phyloP scores from a whole-genome alignment of 2,329 filamentous ascomycete species.

The Calonectria henricotiae region DNA sequence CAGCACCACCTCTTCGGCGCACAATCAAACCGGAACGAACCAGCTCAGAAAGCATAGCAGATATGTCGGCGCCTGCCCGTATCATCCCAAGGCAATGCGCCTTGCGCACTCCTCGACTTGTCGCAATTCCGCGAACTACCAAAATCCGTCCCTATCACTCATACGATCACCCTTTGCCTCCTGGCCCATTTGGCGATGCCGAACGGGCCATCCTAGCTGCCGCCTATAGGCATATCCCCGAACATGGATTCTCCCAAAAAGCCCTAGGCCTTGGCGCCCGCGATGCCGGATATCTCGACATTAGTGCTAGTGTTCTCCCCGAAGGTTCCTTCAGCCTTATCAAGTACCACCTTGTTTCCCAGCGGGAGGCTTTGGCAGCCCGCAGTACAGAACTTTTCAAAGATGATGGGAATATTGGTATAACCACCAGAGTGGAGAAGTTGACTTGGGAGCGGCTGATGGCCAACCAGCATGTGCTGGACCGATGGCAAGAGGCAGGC shows the following conservation, averaged over 20 bases:
- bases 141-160: conserved; percentile 76
- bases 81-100: conserved; percentile 40
- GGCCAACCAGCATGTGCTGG: conserved; percentile 81
- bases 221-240: conserved; percentile 84
- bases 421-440: conserved; percentile 77
- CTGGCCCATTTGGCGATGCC: conserved; percentile 75
- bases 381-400: conserved; percentile 61
- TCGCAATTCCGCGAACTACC: conserved; percentile 34
- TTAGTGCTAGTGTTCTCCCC: conserved; percentile 87
- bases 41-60: background rate
- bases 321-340: conserved; percentile 87
- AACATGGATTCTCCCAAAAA: conserved; percentile 84
- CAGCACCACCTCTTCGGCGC: background rate
- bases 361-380: conserved; percentile 73
- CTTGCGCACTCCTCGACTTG: conserved; percentile 39
- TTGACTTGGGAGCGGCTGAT: conserved; percentile 84
- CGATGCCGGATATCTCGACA: conserved; percentile 89
- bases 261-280: conserved; percentile 84
- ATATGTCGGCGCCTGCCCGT: conserved; percentile 44
- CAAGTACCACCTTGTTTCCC: conserved; percentile 80
- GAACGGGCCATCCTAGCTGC: conserved; percentile 86
- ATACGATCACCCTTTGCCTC: conserved; percentile 74
- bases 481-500: conserved; percentile 89
- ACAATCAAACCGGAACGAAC: background rate
- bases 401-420: conserved; percentile 59